Conservation (phyloP, 2,329 filamentous ascomycete genomes). For the Botrytis hyacinthi region DNA sequence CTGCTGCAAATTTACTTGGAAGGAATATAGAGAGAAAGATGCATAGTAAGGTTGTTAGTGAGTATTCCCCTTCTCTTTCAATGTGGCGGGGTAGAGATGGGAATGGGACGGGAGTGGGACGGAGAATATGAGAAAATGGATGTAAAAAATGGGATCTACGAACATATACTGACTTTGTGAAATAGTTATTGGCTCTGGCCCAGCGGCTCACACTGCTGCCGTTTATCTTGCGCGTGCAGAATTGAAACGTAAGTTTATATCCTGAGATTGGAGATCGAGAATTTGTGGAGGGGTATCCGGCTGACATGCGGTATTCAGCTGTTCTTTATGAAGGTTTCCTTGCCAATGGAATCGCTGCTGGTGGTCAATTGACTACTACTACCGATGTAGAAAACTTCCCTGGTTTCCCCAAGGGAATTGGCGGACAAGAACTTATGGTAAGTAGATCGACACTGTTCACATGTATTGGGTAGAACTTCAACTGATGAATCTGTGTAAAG, state of each 20-base stretch:
- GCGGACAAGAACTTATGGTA: constrained; percentile 80
- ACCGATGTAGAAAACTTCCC: constrained; percentile 99
- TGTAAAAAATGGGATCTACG: not conserved
- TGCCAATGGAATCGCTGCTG: constrained; percentile 92
- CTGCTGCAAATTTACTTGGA: constrained; percentile 31
- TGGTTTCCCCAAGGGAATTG: constrained; percentile 86
- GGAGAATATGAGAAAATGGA: not conserved
- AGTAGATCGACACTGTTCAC: constrained; percentile 18
- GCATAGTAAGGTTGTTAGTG: constrained; percentile 91
- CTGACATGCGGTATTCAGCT: constrained; percentile 43
- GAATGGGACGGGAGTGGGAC: no score
- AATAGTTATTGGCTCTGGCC: constrained; percentile 84
- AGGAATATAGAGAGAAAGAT: constrained; percentile 56
- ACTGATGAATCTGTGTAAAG: constrained; percentile 23
- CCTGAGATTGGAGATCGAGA: not conserved
- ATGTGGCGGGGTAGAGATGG: not conserved
- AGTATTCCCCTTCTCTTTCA: constrained; percentile 43
- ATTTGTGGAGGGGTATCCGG: constrained; percentile 35
- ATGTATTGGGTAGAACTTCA: not conserved
- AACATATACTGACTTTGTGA: constrained; percentile 22
- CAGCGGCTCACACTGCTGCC: constrained; percentile 94
- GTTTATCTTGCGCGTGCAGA: constrained; percentile 95
- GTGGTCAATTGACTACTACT: constrained; percentile 95
- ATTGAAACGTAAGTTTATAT: constrained; percentile 60
- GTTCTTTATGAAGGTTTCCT: constrained; percentile 98